Conservation (phyloP, 306 rosid genomes). For the Glycine soja region DNA sequence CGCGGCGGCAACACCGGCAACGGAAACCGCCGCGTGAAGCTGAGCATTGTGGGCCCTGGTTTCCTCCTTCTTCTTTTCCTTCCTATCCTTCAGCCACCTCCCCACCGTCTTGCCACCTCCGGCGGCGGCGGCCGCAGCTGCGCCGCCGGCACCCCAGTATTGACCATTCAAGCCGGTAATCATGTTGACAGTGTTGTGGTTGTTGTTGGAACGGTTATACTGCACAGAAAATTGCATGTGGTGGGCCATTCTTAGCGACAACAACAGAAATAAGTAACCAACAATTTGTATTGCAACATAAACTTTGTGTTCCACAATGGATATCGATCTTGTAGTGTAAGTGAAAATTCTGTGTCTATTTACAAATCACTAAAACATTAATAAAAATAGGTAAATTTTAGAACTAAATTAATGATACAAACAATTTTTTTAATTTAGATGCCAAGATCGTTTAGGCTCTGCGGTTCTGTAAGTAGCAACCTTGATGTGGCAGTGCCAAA, state of each 20-base stretch:
- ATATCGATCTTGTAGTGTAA: conserved; percentile 1
- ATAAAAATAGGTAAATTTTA: not conserved
- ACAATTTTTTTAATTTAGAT: not conserved
- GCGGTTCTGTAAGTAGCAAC: conserved; percentile 18
- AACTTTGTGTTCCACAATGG: not conserved
- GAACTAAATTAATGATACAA: not conserved
- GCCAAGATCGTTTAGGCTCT: not conserved
- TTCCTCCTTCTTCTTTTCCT: conserved; percentile 95
- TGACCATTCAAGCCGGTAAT: conserved; percentile 49
- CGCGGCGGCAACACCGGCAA: conserved; percentile 93
- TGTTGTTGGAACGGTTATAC: conserved; percentile 70
- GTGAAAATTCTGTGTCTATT: not conserved
- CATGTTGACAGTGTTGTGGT: conserved; percentile 35
- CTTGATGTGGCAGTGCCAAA: conserved; percentile 7
- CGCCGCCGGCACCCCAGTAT: conserved; percentile 50
- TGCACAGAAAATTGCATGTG: conserved; percentile 47
- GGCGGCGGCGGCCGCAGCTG: conserved; percentile 29
- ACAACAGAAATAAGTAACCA: not conserved
- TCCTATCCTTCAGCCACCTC: conserved; percentile 98
- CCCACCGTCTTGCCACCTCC: conserved; percentile 85
- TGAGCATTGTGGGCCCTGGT: conserved; percentile 92
- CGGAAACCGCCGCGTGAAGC: conserved; percentile 93
- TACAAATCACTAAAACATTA: not conserved
- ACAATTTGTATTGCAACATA: not conserved
- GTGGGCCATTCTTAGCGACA: conserved; percentile 27